Conservation (phyloP, 2,329 filamentous ascomycete genomes). For the Colletotrichum zoysiae region DNA sequence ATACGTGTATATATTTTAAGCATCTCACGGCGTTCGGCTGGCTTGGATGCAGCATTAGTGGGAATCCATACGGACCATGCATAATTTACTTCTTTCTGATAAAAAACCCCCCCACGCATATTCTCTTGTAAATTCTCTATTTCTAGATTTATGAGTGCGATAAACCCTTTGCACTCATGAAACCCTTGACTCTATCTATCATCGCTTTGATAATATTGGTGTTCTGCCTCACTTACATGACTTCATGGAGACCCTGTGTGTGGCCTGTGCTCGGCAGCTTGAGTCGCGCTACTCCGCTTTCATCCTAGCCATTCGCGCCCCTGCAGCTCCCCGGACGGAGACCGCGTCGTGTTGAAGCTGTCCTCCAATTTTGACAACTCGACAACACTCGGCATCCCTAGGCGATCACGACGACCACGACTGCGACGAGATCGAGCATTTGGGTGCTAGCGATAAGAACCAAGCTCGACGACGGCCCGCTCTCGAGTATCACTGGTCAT, state of each 20-base stretch:
- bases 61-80: slow-evolving; percentile 24
- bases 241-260: slow-evolving; percentile 19
- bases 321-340: slow-evolving; percentile 42
- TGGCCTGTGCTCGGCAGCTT: slow-evolving; percentile 37
- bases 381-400: slow-evolving; percentile 14
- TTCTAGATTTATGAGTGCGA: background rate
- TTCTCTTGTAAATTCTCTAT: rapidly evolving
- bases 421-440: slow-evolving; percentile 14
- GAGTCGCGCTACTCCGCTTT: slow-evolving; percentile 36
- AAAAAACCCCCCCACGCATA: too few species aligned
- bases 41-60: slow-evolving; percentile 27
- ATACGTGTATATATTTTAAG: slow-evolving; percentile 39
- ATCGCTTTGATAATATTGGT: background rate
- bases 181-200: background rate
- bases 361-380: slow-evolving; percentile 39
- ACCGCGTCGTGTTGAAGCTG: slow-evolving; percentile 44
- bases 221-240: slow-evolving; percentile 27
- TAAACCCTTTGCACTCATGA: background rate
- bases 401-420: slow-evolving; percentile 35
- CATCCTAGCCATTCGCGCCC: slow-evolving; percentile 41
- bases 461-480: background rate
- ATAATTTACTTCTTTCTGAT: slow-evolving; percentile 38
- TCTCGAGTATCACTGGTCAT: background rate
- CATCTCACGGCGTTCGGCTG: slow-evolving; percentile 29
- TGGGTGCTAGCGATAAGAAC: background rate